Percentiles rank a stretch among this genome's conserved stretches.
Conservation (phyloP, 2,329 filamentous ascomycete genomes). For the Pestalotiopsis fici region DNA sequence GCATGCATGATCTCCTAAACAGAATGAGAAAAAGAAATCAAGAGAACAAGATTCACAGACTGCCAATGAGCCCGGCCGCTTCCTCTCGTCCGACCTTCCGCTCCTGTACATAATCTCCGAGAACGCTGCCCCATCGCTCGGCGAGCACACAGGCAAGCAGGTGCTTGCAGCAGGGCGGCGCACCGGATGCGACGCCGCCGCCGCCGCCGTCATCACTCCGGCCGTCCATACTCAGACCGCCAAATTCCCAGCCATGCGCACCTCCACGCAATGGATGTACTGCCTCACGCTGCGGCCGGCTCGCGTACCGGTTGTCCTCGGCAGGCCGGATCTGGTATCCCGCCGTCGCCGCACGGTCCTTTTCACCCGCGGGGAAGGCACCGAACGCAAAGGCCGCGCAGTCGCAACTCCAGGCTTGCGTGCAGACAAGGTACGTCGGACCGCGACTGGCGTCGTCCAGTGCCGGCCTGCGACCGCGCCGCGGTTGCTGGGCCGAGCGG, state of each 20-base stretch:
- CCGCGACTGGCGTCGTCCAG: conserved; percentile 24
- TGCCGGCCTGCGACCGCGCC: conserved; percentile 28
- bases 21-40: not conserved
- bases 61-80: conserved; percentile 66
- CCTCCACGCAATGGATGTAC: conserved; percentile 5
- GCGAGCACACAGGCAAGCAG: conserved; percentile 79
- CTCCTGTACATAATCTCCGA: conserved; percentile 59
- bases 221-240: conserved; percentile 35
- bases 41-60: not conserved
- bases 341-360: not conserved
- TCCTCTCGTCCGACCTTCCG: conserved; percentile 61
- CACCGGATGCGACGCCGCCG: conserved; percentile 13
- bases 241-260: conserved; percentile 27
- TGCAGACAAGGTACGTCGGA: conserved; percentile 67
- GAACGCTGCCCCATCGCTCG: conserved; percentile 60
- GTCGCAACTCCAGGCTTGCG: conserved; percentile 82
- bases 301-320: conserved; percentile 1
- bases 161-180: conserved; percentile 76
- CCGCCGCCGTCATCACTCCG: conserved; percentile 4
- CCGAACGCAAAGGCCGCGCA: conserved; percentile 83
- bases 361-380: conserved; percentile 54
- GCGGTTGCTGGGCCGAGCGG: conserved; percentile 52
- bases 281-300: not conserved
- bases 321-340: conserved; percentile 13
- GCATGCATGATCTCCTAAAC: not conserved